phyloP scores from a whole-genome alignment of 768 basidiomycete species.

The Termitomyces sp. region DNA sequence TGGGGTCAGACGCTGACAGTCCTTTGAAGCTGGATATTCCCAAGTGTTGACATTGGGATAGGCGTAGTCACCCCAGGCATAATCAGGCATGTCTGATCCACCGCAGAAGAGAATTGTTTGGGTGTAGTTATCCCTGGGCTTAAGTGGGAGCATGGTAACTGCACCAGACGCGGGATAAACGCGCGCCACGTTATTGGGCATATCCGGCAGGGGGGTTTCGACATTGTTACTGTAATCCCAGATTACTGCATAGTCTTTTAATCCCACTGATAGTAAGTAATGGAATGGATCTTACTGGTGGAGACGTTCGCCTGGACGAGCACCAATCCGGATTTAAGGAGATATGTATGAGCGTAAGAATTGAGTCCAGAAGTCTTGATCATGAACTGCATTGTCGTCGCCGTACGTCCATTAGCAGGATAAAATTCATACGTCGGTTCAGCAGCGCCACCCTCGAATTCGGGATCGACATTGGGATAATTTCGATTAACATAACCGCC shows the following conservation, averaged over 20 bases:
- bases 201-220: constrained; percentile 61
- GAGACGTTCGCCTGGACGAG: constrained; percentile 80
- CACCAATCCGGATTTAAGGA: constrained; percentile 72
- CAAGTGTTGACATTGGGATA: constrained; percentile 69
- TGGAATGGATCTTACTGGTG: constrained; percentile 44
- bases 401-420: constrained; percentile 47
- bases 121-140: constrained; percentile 79
- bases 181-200: constrained; percentile 70
- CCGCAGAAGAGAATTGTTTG: constrained; percentile 90
- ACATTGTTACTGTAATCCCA: constrained; percentile 52
- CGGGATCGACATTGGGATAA: constrained; percentile 61
- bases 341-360: constrained; percentile 67
- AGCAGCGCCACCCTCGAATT: constrained; percentile 57
- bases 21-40: constrained; percentile 59
- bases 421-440: constrained; percentile 84
- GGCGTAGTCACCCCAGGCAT: constrained; percentile 71
- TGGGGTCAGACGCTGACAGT: constrained; percentile 82
- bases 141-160: constrained; percentile 84
- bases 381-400: constrained; percentile 64
- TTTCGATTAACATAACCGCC: constrained; percentile 80
- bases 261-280: not conserved
- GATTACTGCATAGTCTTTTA: constrained; percentile 19
- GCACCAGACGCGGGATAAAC: constrained; percentile 90
- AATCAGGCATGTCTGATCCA: constrained; percentile 71
- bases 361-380: constrained; percentile 73